Evolutionary conservation across 1,284 basidiomycete genomes (phyloP), one percentile per base, ranked within the genome.

Genomic region (Sparassis latifolia): DNA sequence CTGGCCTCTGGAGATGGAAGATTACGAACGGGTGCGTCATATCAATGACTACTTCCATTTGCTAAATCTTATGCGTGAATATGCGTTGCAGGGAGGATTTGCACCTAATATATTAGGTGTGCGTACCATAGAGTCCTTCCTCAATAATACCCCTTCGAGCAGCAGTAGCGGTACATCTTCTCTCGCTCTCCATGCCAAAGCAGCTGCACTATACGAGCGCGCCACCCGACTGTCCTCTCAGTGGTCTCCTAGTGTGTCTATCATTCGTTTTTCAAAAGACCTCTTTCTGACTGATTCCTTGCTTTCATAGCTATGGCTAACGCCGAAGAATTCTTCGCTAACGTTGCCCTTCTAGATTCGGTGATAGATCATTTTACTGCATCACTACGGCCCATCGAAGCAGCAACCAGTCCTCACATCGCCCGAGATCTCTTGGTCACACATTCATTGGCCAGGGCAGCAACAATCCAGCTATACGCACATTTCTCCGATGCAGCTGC

Each of bases 1-100:
- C 0, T 75, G 71, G 73, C 73, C 74, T 12, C 56, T 66, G 42
- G 62, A 68, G 27, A 64, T 70, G 52, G 61, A 59, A 27, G 61
- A 69, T 37, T 68, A 67, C 42, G 62, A 58, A 52, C 52, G 59
- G 51, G 64, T 66, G 45, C n/a, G 62, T 53, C 28, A 5, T 20
- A 3, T 33, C 35, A 7, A 37, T 42, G 40, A 37, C 35, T 7
- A 12, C 35, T 37, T 27, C 6, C 40, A 42, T 7, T 7, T 42
- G 40, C 10, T 42, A 27, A 6, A 9, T 6, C 5, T 7, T 42
- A 9, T 42, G 10, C 6, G 10, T 10, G 10, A 10, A 39, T 27
- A 30, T 12, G 32, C 27, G 10, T 10, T 45, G 42, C 38, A 61
- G 57, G 56, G 53, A 39, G 54, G 55, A 27, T 48, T 60, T 47